phyloP scores from a whole-genome alignment of 2,329 filamentous ascomycete genomes.

The Colletotrichum chrysophilum region DNA sequence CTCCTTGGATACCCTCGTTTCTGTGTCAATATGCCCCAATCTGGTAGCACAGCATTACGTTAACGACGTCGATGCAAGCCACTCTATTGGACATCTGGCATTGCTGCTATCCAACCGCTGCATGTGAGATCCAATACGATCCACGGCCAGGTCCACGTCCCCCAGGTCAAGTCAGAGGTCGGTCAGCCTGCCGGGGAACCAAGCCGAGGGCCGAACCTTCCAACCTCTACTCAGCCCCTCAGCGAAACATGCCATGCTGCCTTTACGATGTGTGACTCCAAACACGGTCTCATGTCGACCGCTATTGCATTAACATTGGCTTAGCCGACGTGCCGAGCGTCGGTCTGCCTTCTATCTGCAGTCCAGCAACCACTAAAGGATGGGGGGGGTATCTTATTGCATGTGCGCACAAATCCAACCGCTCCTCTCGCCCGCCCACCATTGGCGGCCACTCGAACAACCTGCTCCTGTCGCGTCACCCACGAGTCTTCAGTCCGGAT shows the following conservation, averaged over 20 bases:
- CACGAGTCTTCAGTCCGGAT: not conserved
- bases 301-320: conserved; percentile 9
- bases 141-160: not conserved
- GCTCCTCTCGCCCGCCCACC: not conserved
- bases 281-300: not conserved
- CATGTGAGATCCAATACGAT: conserved; percentile 21
- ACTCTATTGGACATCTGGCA: conserved; percentile 12
- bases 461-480: not conserved
- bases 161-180: not conserved
- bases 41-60: conserved; percentile 9
- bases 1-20: not conserved
- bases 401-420: conserved; percentile 14
- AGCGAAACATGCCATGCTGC: not conserved
- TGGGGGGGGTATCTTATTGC: conserved; percentile 16
- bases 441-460: conserved; percentile 1
- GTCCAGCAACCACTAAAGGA: not conserved
- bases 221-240: not conserved
- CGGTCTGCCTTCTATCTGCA: not conserved
- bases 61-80: conserved; percentile 7
- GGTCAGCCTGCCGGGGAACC: not conserved
- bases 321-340: conserved; percentile 2
- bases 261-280: not conserved
- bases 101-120: not conserved
- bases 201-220: not conserved
- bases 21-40: not conserved